phyloP scores from a whole-genome alignment of 2,329 filamentous ascomycete species.

The Cytospora paraplurivora region DNA sequence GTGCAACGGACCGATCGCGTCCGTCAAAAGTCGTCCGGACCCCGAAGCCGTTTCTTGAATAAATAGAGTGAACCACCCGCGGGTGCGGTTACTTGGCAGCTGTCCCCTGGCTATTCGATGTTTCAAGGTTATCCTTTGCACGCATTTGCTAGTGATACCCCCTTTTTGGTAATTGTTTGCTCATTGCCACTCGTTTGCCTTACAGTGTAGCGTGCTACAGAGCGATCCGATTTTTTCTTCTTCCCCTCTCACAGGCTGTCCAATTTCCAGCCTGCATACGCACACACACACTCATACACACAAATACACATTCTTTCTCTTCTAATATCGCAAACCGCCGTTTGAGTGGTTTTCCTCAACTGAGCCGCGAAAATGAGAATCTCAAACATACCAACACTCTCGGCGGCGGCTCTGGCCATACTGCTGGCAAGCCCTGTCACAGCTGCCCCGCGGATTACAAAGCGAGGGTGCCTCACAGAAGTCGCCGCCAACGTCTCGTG shows the following conservation, averaged over 20 bases:
- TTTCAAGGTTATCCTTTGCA: background rate
- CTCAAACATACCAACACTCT: conserved; percentile 7
- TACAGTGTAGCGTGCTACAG: background rate
- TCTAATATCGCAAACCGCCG: background rate
- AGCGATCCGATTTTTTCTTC: background rate
- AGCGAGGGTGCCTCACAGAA: background rate
- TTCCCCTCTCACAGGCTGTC: background rate
- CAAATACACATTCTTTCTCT: background rate
- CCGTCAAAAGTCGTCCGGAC: background rate
- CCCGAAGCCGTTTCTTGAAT: background rate
- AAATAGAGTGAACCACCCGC: conserved; percentile 5
- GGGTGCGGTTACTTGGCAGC: background rate
- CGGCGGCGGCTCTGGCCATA: background rate
- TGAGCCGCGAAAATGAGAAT: background rate
- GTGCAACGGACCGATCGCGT: conserved; percentile 6
- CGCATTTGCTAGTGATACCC: conserved; percentile 17
- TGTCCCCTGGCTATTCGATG: background rate
- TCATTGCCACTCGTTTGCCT: conserved; percentile 9
- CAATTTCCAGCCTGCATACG: background rate
- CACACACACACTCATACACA: no score
- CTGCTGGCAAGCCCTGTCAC: background rate
- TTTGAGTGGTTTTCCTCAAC: background rate
- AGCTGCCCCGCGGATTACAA: conserved; percentile 2
- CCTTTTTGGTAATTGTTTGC: conserved; percentile 3
- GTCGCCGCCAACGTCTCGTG: conserved; percentile 5